These are phyloP conservation scores for Elaeagnus macrophylla DNA, from an alignment of 306 rosid species.

Conservation along the genomic window DNA sequence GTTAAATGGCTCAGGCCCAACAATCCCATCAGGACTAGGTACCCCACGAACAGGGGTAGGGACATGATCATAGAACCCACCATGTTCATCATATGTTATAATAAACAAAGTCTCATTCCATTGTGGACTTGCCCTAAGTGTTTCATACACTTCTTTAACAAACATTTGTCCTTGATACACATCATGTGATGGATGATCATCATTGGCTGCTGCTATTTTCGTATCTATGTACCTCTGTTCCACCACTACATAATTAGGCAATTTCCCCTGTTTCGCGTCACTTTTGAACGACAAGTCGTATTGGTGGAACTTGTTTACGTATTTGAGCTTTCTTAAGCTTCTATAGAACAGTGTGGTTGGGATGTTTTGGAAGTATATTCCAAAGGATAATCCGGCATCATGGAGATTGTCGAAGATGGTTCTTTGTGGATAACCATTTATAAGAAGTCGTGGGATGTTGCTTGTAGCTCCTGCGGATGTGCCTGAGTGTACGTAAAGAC, in stretches of 20 bases:
- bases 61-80: slow-evolving; percentile 81
- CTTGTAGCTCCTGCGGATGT: slow-evolving; percentile 78
- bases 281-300: slow-evolving; percentile 45
- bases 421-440: slow-evolving; percentile 59
- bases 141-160: slow-evolving; percentile 84
- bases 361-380: slow-evolving; percentile 68
- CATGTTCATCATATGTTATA: slow-evolving; percentile 88
- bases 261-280: slow-evolving; percentile 45
- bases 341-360: slow-evolving; percentile 69
- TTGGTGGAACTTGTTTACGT: slow-evolving; percentile 30
- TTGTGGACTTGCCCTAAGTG: slow-evolving; percentile 72
- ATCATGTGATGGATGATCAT: slow-evolving; percentile 88
- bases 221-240: slow-evolving; percentile 73
- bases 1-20: slow-evolving; percentile 57
- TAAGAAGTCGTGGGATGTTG: slow-evolving; percentile 42
- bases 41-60: slow-evolving; percentile 59
- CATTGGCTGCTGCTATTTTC: slow-evolving; percentile 49
- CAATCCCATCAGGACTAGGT: slow-evolving; percentile 73
- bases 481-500: slow-evolving; percentile 72
- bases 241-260: slow-evolving; percentile 56
- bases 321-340: slow-evolving; percentile 62
- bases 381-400: slow-evolving; percentile 50
- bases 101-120: slow-evolving; percentile 67
- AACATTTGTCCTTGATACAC: slow-evolving; percentile 75
- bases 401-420: slow-evolving; percentile 60